Conservation (phyloP, 1,284 basidiomycete species). For the Baeospora myosura region DNA sequence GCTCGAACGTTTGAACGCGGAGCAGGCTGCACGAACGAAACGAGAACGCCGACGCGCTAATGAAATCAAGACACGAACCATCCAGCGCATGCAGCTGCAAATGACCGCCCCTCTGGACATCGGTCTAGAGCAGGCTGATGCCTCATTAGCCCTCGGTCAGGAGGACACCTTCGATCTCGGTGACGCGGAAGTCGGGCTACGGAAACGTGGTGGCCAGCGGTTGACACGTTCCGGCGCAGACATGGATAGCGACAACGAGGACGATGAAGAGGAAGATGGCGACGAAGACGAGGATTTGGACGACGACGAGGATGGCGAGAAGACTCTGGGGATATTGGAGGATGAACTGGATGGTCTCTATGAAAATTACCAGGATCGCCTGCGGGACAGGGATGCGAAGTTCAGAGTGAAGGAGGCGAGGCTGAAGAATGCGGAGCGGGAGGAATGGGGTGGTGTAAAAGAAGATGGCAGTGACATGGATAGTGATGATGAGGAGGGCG, state of each 20-base stretch:
- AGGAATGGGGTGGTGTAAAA: conserved; percentile 75
- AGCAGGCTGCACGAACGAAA: conserved; percentile 68
- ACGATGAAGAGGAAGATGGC: conserved; percentile 39
- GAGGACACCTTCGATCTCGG: conserved; percentile 85
- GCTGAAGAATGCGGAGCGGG: conserved; percentile 63
- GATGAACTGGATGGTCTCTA: conserved; percentile 85
- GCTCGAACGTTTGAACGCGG: conserved; percentile 81
- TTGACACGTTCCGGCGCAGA: conserved; percentile 42
- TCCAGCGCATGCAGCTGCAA: conserved; percentile 93
- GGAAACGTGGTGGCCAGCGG: conserved; percentile 35
- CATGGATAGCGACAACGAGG: conserved; percentile 34
- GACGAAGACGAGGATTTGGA: conserved; percentile 48
- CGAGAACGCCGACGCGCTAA: conserved; percentile 84
- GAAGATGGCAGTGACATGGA: conserved; percentile 38
- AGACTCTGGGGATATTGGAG: conserved; percentile 65
- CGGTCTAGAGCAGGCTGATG: conserved; percentile 81
- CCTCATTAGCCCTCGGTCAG: conserved; percentile 59
- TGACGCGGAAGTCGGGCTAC: conserved; percentile 47
- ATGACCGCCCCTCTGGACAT: conserved; percentile 97
- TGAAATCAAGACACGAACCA: conserved; percentile 81
- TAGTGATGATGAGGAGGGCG: conserved; percentile 50
- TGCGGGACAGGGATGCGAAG: conserved; percentile 85
- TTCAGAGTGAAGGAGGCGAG: conserved; percentile 83
- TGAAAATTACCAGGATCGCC: conserved; percentile 77
- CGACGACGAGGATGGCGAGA: conserved; percentile 67